Conservation (phyloP, 148 eudicot species). For the Fallopia convolvulus region DNA sequence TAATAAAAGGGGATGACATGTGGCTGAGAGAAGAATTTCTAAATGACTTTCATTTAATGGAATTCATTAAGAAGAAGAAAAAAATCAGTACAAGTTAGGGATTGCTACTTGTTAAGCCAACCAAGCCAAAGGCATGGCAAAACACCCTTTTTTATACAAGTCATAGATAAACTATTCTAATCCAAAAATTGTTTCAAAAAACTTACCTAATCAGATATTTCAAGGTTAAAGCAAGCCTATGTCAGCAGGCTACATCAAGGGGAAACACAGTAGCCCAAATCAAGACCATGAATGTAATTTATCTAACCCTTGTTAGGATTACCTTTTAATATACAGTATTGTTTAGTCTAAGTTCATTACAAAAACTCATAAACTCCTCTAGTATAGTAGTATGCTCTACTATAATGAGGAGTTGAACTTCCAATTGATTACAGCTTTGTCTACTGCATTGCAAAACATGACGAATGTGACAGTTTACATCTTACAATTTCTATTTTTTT, state of each 20-base stretch:
- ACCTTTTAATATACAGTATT: not conserved
- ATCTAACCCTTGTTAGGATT: not conserved
- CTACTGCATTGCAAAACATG: not conserved
- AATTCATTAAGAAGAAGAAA: not conserved
- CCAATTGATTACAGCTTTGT: not conserved
- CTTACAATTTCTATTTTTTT: not conserved
- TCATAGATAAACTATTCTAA: not conserved
- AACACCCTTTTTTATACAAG: not conserved
- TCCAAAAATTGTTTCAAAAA: not conserved
- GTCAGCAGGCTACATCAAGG: not conserved
- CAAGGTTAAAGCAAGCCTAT: not conserved
- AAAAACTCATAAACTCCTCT: not conserved
- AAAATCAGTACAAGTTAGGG: not conserved
- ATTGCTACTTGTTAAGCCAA: not conserved
- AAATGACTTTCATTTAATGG: not conserved
- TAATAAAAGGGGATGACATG: not conserved
- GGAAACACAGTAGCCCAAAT: not conserved
- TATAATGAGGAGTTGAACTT: not conserved
- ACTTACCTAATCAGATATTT: not conserved
- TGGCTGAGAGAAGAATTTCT: not conserved
- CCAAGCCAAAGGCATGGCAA: not conserved
- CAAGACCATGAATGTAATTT: not conserved
- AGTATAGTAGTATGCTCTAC: not conserved
- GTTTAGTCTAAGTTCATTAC: not conserved
- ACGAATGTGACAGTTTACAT: not conserved